A percentile compares a stretch with the other conserved stretches of the same genome.
Conservation (phyloP, 75 land plant species). For the Ceratopteris richardii region DNA sequence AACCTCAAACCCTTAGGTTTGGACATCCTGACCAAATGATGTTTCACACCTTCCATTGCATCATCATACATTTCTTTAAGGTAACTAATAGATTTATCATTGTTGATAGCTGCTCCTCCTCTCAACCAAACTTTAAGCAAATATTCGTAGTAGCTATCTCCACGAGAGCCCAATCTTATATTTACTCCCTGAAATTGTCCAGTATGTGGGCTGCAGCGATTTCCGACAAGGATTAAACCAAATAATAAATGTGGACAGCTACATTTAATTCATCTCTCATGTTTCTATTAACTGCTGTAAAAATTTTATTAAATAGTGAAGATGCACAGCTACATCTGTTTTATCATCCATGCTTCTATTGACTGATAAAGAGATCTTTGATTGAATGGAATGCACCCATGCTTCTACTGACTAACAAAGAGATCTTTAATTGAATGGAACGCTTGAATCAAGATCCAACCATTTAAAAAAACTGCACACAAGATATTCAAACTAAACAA, state of each 20-base stretch:
- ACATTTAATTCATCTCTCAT: no score
- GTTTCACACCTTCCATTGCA: constrained; percentile 86
- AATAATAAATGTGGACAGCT: not conserved
- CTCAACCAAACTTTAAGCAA: constrained; percentile 92
- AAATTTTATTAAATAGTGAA: no score
- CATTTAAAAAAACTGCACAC: no score
- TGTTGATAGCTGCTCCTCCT: constrained; percentile 24
- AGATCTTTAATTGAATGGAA: no score
- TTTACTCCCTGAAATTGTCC: constrained; percentile 83
- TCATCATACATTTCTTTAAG: constrained; percentile 88
- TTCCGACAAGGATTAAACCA: constrained; percentile 5
- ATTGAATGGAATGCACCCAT: no score
- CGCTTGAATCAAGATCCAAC: no score
- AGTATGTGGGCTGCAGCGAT: constrained; percentile 74
- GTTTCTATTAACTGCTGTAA: no score
- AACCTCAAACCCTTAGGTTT: constrained; percentile 75
- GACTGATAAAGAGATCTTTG: no score
- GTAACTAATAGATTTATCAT: constrained; percentile 34
- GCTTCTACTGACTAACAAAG: no score
- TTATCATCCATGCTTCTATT: no score
- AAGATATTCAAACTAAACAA: no score
- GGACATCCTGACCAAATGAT: constrained; percentile 65
- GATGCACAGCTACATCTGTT: no score
- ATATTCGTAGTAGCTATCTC: constrained; percentile 98
- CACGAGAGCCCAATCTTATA: constrained; percentile 92